Conservation (phyloP, 306 rosid species). For the Parietaria judaica region DNA sequence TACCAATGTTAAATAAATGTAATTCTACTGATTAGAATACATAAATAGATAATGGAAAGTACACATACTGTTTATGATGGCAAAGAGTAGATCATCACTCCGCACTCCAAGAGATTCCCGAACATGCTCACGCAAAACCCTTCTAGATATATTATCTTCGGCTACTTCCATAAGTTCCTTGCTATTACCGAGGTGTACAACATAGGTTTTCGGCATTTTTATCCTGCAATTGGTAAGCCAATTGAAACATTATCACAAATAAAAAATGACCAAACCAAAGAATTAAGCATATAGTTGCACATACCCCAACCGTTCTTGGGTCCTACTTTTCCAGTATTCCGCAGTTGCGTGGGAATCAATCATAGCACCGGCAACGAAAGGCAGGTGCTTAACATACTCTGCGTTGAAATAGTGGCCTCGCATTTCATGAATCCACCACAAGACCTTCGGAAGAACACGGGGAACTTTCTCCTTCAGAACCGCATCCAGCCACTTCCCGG, state of each 20-base stretch:
- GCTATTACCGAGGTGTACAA: constrained; percentile 98
- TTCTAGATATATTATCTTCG: constrained; percentile 73
- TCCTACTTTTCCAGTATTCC: constrained; percentile 86
- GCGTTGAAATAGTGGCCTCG: constrained; percentile 93
- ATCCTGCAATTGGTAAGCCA: constrained; percentile 38
- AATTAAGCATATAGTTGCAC: not conserved
- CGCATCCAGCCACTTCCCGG: constrained; percentile 96
- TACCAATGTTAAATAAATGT: no score
- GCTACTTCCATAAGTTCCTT: constrained; percentile 94
- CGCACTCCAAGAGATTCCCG: constrained; percentile 82
- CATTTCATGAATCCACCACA: constrained; percentile 99
- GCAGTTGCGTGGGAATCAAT: constrained; percentile 91
- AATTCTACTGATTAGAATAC: no score
- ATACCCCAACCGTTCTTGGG: constrained; percentile 70
- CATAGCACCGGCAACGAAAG: constrained; percentile 97
- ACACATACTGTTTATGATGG: constrained; percentile 84
- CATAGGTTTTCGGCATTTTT: constrained; percentile 79
- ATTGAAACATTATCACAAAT: not conserved
- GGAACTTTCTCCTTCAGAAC: constrained; percentile 72
- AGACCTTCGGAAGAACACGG: constrained; percentile 78
- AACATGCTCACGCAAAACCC: constrained; percentile 90
- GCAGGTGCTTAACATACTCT: constrained; percentile 99
- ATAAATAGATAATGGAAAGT: not conserved
- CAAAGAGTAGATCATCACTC: constrained; percentile 83
- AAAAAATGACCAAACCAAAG: not conserved